phyloP scores from a whole-genome alignment of 1,139 yeast genomes.

The Kodamaea sp. region DNA sequence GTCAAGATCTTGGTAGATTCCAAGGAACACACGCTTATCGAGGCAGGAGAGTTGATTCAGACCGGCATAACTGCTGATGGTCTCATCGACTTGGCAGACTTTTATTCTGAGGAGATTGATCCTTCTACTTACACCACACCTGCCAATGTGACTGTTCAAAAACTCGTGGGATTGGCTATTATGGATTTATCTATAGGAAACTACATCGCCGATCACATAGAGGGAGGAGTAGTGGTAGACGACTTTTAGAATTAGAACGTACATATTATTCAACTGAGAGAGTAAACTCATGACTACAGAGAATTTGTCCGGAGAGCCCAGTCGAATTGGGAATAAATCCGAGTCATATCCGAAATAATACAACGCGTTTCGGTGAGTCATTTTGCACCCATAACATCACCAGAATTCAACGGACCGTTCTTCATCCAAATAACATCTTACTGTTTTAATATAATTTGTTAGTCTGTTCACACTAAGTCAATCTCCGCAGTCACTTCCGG shows the following conservation, averaged over 20 bases:
- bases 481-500: no score
- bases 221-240: conserved; percentile 2
- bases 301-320: background rate
- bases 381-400: no score
- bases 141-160: conserved; percentile 41
- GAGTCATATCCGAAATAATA: no score
- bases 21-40: conserved; percentile 52
- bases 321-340: no score
- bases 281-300: no score
- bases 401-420: no score
- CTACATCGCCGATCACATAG: conserved; percentile 18
- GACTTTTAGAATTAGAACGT: conserved; percentile 3
- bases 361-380: no score
- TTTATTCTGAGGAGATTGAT: conserved; percentile 18
- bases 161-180: conserved; percentile 60
- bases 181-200: conserved; percentile 59
- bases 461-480: no score
- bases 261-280: no score
- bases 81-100: conserved; percentile 48
- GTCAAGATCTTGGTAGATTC: conserved; percentile 61
- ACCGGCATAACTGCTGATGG: conserved; percentile 35
- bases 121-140: conserved; percentile 10
- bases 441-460: no score
- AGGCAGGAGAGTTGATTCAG: conserved; percentile 66
- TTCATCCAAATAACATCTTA: no score